Base-by-base conservation (phyloP, 2,329 filamentous ascomycete species). In the Scedosporium minutisporum region DNA sequence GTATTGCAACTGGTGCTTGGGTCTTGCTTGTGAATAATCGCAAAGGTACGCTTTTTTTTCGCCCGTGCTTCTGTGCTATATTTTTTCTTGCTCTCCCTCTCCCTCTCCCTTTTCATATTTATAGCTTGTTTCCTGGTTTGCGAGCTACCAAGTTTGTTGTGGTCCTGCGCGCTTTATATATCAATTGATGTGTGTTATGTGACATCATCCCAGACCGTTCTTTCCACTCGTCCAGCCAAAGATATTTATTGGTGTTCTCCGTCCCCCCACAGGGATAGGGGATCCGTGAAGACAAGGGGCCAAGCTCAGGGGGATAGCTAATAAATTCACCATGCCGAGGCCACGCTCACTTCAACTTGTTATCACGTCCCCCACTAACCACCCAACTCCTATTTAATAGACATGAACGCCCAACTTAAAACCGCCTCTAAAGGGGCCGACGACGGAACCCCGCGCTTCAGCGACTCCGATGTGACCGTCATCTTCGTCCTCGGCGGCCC, bases 401-500 rank as follows among this genome's bases (percentile, higher is more conserved):
- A 63, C 23, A 63, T 63, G 62, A 25, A n/a, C 57, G n/a, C 38
- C 27, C 29, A 23, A 25, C 25, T 18, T 7, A 25, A 38, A 25
- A 18, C 62, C 25, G 18, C n/a, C 57, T 18, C 21, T 23, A 44
- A 6, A 9, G 18, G 4, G n/a, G 12, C 44, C 18, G n/a, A 58
- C 23, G 9, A 44, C n/a, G 18, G 29, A 14, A 27, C 51, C 58
- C 88, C 93, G 4, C 85, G 86, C 71, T 97, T 96, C 82, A 87
- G 85, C 64, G 78, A 88, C 59, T 71, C 85, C 63, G 82, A 92
- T 64, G 90, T 96, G 38, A 95, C 91, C n/a, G 93, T 97, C 64
- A 80, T 99, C 75, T 97, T 96, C 80, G 91, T 97, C 66, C 91
- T 99, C 65, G 93, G 93, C 74, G 95, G 95, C 2, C 95, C 95